These are phyloP conservation scores for Globisporangium parvum DNA, from an alignment of 352 stramenopile species.

Conservation along the genomic window DNA sequence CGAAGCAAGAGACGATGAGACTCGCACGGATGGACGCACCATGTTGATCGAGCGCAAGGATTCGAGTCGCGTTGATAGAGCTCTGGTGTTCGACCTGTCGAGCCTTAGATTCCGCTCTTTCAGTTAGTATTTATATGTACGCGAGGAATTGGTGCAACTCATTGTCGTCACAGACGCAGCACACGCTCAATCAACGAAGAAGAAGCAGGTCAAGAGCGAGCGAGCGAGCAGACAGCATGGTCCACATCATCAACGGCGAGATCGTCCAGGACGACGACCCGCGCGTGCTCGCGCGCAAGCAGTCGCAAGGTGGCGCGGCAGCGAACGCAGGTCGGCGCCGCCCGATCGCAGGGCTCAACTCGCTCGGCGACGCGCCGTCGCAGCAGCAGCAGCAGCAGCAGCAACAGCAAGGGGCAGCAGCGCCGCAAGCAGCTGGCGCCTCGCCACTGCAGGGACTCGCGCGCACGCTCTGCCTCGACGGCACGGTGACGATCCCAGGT, in stretches of 20 bases:
- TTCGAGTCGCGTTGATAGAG: too few species aligned
- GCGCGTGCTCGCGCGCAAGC: constrained; percentile 34
- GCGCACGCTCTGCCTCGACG: constrained; percentile 52
- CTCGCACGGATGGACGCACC: too few species aligned
- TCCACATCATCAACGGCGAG: constrained; percentile 87
- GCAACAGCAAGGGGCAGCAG: constrained; percentile 1
- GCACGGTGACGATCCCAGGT: constrained; percentile 49
- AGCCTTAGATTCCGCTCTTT: too few species aligned
- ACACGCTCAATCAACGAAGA: too few species aligned
- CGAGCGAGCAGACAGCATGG: too few species aligned
- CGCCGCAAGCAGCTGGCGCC: constrained; percentile 1
- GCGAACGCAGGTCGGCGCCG: background rate
- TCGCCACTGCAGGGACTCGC: constrained; percentile 47
- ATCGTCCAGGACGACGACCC: constrained; percentile 83
- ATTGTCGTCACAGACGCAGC: too few species aligned
- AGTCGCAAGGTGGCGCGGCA: background rate
- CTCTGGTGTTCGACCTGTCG: too few species aligned
- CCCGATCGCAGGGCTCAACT: constrained; percentile 19
- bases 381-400: constrained; percentile 5
- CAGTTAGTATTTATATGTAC: too few species aligned
- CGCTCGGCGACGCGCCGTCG: constrained; percentile 8
- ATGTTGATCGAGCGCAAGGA: too few species aligned
- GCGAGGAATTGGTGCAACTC: too few species aligned
- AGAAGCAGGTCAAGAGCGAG: too few species aligned
- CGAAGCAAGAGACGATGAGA: too few species aligned